Conservation (phyloP, 306 rosid species). For the Inga leiocalycina region DNA sequence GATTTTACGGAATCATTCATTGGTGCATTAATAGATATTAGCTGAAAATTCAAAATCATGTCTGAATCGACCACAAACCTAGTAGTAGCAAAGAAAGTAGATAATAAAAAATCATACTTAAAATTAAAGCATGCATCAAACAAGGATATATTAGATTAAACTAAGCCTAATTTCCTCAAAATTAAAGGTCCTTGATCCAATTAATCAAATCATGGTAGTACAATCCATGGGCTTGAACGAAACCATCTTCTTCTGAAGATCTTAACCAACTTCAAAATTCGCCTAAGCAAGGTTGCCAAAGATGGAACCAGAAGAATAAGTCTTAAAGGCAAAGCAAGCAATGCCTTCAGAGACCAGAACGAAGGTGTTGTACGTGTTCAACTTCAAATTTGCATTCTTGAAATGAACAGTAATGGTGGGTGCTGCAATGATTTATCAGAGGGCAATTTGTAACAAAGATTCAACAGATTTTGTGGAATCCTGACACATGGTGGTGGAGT, state of each 20-base stretch:
- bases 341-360: constrained; percentile 8
- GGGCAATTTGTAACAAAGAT: background rate
- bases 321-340: constrained; percentile 50
- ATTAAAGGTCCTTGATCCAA: background rate
- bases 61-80: too few species aligned
- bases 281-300: constrained; percentile 59
- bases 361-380: constrained; percentile 43
- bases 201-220: background rate
- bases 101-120: background rate
- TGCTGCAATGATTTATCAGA: background rate
- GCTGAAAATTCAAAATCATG: too few species aligned
- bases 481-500: too few species aligned
- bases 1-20: too few species aligned
- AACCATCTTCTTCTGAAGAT: constrained; percentile 13
- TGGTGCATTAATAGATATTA: too few species aligned
- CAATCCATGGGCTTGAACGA: constrained; percentile 58
- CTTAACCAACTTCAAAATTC: constrained; percentile 61
- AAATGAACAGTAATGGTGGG: constrained; percentile 48
- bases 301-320: background rate
- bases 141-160: background rate
- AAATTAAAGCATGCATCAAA: background rate
- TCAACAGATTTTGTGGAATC: background rate
- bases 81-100: too few species aligned
- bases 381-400: constrained; percentile 38
- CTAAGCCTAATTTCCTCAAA: background rate